Conservation (phyloP, 371 early-diverging fungal genomes). For the Saksenaea vasiformis region DNA sequence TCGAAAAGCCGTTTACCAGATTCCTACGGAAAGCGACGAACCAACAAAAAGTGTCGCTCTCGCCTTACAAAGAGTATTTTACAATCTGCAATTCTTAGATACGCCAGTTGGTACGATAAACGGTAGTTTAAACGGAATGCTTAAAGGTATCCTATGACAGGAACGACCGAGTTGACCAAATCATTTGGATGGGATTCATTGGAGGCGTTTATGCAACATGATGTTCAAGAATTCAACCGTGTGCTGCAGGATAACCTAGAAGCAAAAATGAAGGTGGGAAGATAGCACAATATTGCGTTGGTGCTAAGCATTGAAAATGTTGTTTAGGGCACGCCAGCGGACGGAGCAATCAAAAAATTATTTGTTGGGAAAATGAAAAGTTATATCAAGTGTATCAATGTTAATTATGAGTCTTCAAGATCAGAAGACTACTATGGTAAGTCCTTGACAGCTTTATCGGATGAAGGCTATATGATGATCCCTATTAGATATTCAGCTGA, state of each 20-base stretch:
- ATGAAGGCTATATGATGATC: not conserved
- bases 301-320: not conserved
- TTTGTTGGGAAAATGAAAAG: conserved; percentile 97
- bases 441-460: not conserved
- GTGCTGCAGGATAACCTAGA: conserved; percentile 96
- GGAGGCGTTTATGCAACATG: conserved; percentile 97
- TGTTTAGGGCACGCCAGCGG: conserved; percentile 79
- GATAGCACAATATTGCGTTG: not conserved
- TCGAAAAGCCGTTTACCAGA: conserved; percentile 87
- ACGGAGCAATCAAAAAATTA: conserved; percentile 88
- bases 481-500: conserved; percentile 87
- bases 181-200: conserved; percentile 97
- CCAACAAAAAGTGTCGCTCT: conserved; percentile 84
- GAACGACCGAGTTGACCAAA: conserved; percentile 91
- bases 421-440: conserved; percentile 65
- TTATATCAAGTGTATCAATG: conserved; percentile 92
- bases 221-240: conserved; percentile 97
- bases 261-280: conserved; percentile 77
- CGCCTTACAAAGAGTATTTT: conserved; percentile 96
- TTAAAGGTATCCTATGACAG: conserved; percentile 21
- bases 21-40: conserved; percentile 88
- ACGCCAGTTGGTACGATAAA: conserved; percentile 63
- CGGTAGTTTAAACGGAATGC: not conserved
- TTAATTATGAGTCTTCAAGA: conserved; percentile 93
- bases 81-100: conserved; percentile 76